Conservation (phyloP, 78 protist genomes). For the Dictyostelium citrinum region DNA sequence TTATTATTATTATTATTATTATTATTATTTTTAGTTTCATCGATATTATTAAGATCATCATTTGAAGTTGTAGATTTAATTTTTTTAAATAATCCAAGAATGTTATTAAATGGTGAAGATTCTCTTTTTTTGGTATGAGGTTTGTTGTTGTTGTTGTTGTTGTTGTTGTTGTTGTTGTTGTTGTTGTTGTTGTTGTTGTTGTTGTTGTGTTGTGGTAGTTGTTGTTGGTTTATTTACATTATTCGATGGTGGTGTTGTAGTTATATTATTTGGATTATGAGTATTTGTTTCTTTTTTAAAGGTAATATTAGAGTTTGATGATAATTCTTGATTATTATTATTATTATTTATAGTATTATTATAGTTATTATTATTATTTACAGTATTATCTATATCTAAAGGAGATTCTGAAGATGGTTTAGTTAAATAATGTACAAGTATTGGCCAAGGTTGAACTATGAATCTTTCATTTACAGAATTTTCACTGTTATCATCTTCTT, state of each 20-base stretch:
- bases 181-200: neutral
- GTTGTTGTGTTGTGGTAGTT: neutral
- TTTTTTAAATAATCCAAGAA: neutral
- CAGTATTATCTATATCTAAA: neutral
- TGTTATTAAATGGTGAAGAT: neutral
- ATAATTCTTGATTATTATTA: neutral
- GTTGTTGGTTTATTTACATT: neutral
- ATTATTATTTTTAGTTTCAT: neutral
- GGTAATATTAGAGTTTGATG: neutral
- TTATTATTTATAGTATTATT: neutral
- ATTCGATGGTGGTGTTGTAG: neutral
- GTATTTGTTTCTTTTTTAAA: conserved; percentile 18
- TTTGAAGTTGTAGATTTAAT: neutral
- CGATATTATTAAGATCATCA: neutral
- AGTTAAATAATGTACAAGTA: conserved; percentile 68
- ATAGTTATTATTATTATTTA: neutral
- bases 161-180: neutral
- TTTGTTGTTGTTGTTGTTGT: neutral
- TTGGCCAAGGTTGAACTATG: conserved; percentile 69
- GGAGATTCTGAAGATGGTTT: conserved; percentile 31
- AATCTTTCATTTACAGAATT: neutral
- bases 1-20: neutral
- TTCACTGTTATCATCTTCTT: neutral
- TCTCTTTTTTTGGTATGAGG: neutral
- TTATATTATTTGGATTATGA: neutral